A percentile compares a stretch with the other conserved stretches of the same genome.
These are phyloP conservation scores for Ustilago curta DNA, from an alignment of 1,284 basidiomycete species.

Conservation along the genomic window DNA sequence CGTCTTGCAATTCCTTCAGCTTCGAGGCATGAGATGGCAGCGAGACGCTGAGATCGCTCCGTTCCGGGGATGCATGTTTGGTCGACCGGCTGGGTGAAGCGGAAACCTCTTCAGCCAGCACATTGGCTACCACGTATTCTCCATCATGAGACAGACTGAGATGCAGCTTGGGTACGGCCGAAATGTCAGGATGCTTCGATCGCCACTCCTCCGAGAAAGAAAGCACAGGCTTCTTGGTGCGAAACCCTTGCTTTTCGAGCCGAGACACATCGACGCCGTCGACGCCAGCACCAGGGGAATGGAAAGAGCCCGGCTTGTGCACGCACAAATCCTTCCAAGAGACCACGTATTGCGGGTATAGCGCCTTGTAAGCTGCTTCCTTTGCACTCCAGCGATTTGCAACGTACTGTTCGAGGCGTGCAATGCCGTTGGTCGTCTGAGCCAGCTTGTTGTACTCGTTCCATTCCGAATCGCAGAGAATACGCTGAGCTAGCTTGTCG, in stretches of 20 bases:
- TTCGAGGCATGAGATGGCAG: not conserved
- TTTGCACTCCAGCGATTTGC: conserved; percentile 73
- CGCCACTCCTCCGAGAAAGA: conserved; percentile 43
- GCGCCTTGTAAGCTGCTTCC: conserved; percentile 89
- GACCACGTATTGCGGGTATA: conserved; percentile 76
- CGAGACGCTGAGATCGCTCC: conserved; percentile 14
- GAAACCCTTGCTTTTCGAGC: conserved; percentile 22
- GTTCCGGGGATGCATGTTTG: not conserved
- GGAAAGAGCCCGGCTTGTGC: conserved; percentile 17
- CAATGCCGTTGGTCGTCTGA: not conserved
- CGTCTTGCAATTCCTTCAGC: conserved; percentile 4
- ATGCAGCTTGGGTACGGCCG: conserved; percentile 70
- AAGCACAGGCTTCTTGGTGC: conserved; percentile 39
- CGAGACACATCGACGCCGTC: conserved; percentile 10
- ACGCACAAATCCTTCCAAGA: conserved; percentile 80
- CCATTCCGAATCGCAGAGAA: conserved; percentile 26
- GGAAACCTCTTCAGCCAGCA: conserved; percentile 72
- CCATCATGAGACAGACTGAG: conserved; percentile 86
- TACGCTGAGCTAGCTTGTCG: conserved; percentile 40
- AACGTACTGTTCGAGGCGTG: conserved; percentile 26
- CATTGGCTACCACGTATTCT: conserved; percentile 81
- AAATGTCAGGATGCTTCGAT: conserved; percentile 47
- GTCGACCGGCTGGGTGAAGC: no score
- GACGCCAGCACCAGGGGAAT: not conserved
- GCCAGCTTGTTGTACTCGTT: conserved; percentile 16